Conservation (phyloP, 2,329 filamentous ascomycete genomes). For the Diaporthe citriasiana region DNA sequence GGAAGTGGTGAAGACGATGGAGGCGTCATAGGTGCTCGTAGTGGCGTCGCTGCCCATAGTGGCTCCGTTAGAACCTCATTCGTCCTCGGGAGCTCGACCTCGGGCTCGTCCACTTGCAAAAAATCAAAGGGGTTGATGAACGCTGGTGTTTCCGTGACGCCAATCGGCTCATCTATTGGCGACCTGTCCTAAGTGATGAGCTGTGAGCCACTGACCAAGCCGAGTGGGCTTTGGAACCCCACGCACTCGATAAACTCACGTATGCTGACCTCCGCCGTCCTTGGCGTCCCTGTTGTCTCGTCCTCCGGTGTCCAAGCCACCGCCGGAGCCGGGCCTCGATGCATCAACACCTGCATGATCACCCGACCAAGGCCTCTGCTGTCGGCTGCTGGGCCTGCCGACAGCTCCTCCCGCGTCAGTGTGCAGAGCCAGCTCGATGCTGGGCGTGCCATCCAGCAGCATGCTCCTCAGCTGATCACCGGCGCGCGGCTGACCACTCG, state of each 20-base stretch:
- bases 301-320: not conserved
- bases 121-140: not conserved
- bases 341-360: not conserved
- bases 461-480: slow-evolving; percentile 39
- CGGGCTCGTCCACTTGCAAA: not conserved
- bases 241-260: slow-evolving; percentile 6
- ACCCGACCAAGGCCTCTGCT: not conserved
- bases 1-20: not conserved
- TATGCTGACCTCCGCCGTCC: not conserved
- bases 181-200: slow-evolving; percentile 10
- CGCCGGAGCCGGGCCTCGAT: not conserved
- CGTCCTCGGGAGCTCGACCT: not conserved
- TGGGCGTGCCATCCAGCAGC: slow-evolving; percentile 40
- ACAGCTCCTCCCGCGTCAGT: not conserved
- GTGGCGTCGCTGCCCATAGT: not conserved
- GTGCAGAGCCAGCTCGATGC: slow-evolving; percentile 39
- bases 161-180: not conserved
- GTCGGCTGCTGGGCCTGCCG: too few relatives aligned
- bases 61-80: not conserved
- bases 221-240: too few relatives aligned
- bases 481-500: slow-evolving; percentile 35
- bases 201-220: not conserved
- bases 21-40: not conserved
- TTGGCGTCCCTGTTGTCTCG: not conserved
- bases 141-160: not conserved